These are phyloP conservation scores for Schizochytrium sp. DNA, from an alignment of 108 stramenopile species.

Conservation along the genomic window DNA sequence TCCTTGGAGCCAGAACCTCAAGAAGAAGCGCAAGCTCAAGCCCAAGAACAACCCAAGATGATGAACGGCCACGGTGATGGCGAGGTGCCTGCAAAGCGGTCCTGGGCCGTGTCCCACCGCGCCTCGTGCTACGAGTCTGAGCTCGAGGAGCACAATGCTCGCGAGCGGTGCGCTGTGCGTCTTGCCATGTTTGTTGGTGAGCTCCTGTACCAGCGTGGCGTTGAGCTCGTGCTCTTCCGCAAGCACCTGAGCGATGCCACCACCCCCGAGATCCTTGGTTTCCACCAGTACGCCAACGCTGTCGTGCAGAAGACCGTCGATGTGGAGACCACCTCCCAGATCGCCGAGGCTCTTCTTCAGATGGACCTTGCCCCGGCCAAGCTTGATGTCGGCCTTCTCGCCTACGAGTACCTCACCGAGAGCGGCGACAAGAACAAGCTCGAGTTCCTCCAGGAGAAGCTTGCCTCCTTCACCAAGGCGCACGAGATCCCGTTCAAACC, in stretches of 20 bases:
- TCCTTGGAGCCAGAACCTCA: too few relatives aligned
- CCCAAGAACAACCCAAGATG: background rate
- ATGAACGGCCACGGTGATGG: conserved; percentile 46
- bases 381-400: conserved; percentile 44
- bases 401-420: conserved; percentile 47
- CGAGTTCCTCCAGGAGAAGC: conserved; percentile 23
- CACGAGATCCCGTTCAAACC: conserved; percentile 46
- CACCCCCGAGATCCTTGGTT: conserved; percentile 3
- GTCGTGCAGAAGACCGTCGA: conserved; percentile 22
- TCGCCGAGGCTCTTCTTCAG: conserved; percentile 48
- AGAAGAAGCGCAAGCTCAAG: too few relatives aligned
- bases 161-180: conserved; percentile 20
- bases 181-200: conserved; percentile 51
- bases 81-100: background rate
- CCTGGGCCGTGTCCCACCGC: background rate
- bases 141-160: conserved; percentile 23
- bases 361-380: conserved; percentile 45
- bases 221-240: conserved; percentile 59
- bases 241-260: conserved; percentile 45
- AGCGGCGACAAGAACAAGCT: background rate
- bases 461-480: conserved; percentile 24
- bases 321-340: background rate
- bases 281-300: conserved; percentile 17
- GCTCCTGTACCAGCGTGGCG: conserved; percentile 29
- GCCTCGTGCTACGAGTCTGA: conserved; percentile 34